Conservation (phyloP, 257 asterid genomes). For the Plantago major region DNA sequence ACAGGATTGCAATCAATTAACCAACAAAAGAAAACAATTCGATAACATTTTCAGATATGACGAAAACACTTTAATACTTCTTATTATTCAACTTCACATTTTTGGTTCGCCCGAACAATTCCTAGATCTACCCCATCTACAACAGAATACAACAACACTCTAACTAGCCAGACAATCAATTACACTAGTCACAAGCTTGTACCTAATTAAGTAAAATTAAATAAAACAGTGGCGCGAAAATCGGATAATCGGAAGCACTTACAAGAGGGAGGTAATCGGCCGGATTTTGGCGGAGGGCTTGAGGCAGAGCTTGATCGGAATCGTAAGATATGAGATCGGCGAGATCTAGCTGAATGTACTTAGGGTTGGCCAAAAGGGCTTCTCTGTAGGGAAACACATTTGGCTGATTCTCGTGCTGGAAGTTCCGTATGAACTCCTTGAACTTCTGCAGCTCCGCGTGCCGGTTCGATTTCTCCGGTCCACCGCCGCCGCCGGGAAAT, state of each 20-base stretch:
- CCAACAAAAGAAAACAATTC: no score
- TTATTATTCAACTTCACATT: no score
- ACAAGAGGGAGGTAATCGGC: conserved; percentile 92
- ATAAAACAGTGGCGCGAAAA: no score
- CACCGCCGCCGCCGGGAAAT: conserved; percentile 55
- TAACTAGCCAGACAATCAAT: no score
- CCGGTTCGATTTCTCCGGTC: conserved; percentile 51
- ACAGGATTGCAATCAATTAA: no score
- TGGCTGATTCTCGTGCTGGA: conserved; percentile 71
- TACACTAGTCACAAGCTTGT: no score
- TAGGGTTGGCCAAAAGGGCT: conserved; percentile 72
- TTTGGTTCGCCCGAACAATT: no score
- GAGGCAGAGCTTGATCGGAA: conserved; percentile 73
- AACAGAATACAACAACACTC: no score
- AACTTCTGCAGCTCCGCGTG: conserved; percentile 75
- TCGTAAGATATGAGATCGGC: conserved; percentile 91
- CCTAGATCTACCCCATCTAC: no score
- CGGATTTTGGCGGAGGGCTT: conserved; percentile 77
- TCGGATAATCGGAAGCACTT: conserved; percentile 5
- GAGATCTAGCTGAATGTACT: conserved; percentile 53
- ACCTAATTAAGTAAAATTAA: neutral
- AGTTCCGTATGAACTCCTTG: conserved; percentile 86
- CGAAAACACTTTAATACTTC: no score
- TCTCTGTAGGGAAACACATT: conserved; percentile 90
- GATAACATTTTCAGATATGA: no score